Evolutionary conservation across 2,329 filamentous ascomycete species (phyloP), one percentile per base, ranked within the genome.

Genomic region (Aureobasidium sp.): DNA sequence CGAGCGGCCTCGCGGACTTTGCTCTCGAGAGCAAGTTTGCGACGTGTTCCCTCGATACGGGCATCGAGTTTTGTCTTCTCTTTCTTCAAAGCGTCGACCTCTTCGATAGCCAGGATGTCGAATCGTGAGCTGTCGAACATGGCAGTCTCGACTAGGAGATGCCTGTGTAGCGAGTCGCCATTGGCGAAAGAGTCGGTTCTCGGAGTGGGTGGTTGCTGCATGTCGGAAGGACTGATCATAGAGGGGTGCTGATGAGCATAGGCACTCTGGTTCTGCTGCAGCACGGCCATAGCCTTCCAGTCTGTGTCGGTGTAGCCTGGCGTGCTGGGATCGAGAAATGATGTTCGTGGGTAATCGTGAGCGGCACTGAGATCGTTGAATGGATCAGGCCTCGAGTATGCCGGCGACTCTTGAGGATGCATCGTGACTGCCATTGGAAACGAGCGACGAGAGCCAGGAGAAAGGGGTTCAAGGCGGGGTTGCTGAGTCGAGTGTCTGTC

Each of bases 1-100:
- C 88, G 84, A 11, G 94, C 91, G 1, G 94, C 94, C 80, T 97
- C 93, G 68, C 91, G 89, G 68, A 97, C 91, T 77, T 97, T 99
- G 60, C 86, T 89, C 74, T 99, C 94, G 49, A 97, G 85, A 36
- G 87, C 86, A 41, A 99, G 81, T 74, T 93, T 96, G 63, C 90
- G 84, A 66, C 87, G 85, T 25, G 90, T 86, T 41, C 90, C 87
- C 64, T 93, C 89, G 66, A 96, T 86, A n/a, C 90, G 87, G 70
- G 86, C 84, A 30, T 82, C 81, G 54, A 97, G 76, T 39, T 85
- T 79, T 62, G 85, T 83, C 65, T 87, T 84, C 77, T 96, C 90
- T 73, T 91, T 96, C 80, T 97, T 99, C 68, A 97, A 77, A 50
- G 85, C 82, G 66, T 97, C 94, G 34, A 97, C 88, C 75, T 97